Evolutionary conservation across 257 asterid species (phyloP), one percentile per base, ranked within the genome.

Genomic region (Solanum dulcamara): DNA sequence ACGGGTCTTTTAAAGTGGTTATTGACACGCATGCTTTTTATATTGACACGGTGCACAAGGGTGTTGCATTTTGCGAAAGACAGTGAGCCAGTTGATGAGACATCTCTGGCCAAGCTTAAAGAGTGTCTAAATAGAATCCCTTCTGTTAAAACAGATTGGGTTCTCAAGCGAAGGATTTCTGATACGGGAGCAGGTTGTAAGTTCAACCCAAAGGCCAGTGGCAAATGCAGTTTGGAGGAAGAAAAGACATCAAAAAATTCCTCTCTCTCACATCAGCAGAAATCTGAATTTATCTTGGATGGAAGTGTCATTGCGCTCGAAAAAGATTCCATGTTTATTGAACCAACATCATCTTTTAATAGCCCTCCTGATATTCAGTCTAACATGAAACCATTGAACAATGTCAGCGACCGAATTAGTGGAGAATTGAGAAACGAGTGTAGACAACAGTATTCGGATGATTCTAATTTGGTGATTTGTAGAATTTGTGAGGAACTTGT

Each of bases 401-500:
- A 81, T 79, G 81, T 71, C 86, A 88, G 60, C 84, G 84, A 86
- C 37, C 81, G 67, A 89, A 88, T 88, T 91, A 79, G 64, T 84
- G 85, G 83, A 85, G 88, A 84, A 86, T 75, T 86, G 90, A 88
- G 85, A 93, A 90, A 86, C 64, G 89, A 51, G 55, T 85, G 62
- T 90, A 86, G 87, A 75, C 95, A 92, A 67, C 86, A 88, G 59
- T 82, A 24, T 87, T 42, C 84, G 38, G 96, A 90, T 87, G 97
- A 94, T 90, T 88, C 94, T 87, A 87, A 84, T 92, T 87, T 89
- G 75, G 97, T 93, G 35, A 96, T 96, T 64, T 96, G 99, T 86
- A 93, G 99, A 90, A 96, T 96, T 89, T 96, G 99, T 46, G 99
- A 96, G 87, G 98, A 96, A 88, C 87, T 79, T 72, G 98, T 96